Base-by-base conservation (phyloP, 2,329 filamentous ascomycete species). In the Cytospora piceae region DNA sequence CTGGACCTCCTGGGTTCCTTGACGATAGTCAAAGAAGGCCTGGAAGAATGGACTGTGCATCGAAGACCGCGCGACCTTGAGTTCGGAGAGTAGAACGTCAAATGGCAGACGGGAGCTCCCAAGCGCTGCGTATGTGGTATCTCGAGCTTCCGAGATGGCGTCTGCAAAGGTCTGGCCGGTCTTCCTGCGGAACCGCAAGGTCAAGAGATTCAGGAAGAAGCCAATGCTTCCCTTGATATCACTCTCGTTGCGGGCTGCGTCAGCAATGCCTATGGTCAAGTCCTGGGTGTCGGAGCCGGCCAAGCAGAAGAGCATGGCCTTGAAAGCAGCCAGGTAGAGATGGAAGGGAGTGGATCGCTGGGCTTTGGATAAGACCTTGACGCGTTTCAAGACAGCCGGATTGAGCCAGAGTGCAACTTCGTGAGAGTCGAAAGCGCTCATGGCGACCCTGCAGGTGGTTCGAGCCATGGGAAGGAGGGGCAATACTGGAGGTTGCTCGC, bases 21-120 rank as follows among this genome's bases (percentile, higher is more conserved):
- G 67, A 11, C 69, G 72, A 57, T 78, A 78, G 65, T 78, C 69
- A 49, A 78, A 29, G 52, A 76, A 73, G 0, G 73, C 76, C 69
- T 87, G 84, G 73, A 85, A 85, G 0, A 86, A 42, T 0, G 84
- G 83, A 37, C 68, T 78, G 58, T 79, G 69, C 0, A 73, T 66
- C 0, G 76, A 63, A 0, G 80, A 79, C 1, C 82, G 73, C 0
- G 75, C 68, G 0, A 81, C 74, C 3, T 75, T 71, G 1, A 86
- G 72, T 31, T 81, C 73, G 0, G 79, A 70, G 0, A 87, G 72
- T 0, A 87, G 67, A 0, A 80, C 73, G 53, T 85, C 79, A 61
- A 85, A 83, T 0, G 84, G 85, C 4, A 85, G 61, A 0, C 67
- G 49, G 0, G 83, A 82, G 69, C 84, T 72, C 0, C 65, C 68